Conservation (phyloP, 2,329 filamentous ascomycete species). For the Knoxdaviesia capensis region DNA sequence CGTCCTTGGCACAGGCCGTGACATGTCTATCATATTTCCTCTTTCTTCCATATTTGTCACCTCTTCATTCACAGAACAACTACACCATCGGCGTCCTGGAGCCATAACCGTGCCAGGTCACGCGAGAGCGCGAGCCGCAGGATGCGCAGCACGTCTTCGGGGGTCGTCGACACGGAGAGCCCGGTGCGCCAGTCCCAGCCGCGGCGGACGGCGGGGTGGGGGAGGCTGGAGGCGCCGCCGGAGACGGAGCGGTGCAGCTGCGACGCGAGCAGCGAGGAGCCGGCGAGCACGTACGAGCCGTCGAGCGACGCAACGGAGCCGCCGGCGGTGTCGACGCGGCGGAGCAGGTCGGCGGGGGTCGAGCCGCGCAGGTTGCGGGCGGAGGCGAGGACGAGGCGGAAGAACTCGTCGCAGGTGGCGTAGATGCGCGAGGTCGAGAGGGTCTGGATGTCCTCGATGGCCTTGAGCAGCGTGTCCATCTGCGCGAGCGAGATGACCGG, state of each 20-base stretch:
- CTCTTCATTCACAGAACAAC: conserved; percentile 15
- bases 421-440: conserved; percentile 49
- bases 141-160: conserved; percentile 49
- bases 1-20: too few species aligned
- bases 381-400: conserved; percentile 54
- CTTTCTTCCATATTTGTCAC: too few species aligned
- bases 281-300: conserved; percentile 44
- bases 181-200: conserved; percentile 65
- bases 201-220: conserved; percentile 23
- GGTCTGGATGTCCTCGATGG: conserved; percentile 62
- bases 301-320: conserved; percentile 23
- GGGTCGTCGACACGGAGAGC: conserved; percentile 46
- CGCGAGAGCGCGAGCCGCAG: conserved; percentile 54
- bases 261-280: conserved; percentile 49
- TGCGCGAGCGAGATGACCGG: conserved; percentile 43
- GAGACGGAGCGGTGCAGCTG: conserved; percentile 39
- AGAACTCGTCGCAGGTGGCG: conserved; percentile 56
- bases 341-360: conserved; percentile 43
- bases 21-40: too few species aligned
- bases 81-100: conserved; percentile 41
- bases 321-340: conserved; percentile 30
- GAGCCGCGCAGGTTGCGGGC: conserved; percentile 36
- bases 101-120: conserved; percentile 52
- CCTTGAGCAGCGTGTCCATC: conserved; percentile 55
- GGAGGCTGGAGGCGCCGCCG: conserved; percentile 26